phyloP scores from a whole-genome alignment of 2,329 filamentous ascomycete genomes.

The Aphanoascus verrucosus region DNA sequence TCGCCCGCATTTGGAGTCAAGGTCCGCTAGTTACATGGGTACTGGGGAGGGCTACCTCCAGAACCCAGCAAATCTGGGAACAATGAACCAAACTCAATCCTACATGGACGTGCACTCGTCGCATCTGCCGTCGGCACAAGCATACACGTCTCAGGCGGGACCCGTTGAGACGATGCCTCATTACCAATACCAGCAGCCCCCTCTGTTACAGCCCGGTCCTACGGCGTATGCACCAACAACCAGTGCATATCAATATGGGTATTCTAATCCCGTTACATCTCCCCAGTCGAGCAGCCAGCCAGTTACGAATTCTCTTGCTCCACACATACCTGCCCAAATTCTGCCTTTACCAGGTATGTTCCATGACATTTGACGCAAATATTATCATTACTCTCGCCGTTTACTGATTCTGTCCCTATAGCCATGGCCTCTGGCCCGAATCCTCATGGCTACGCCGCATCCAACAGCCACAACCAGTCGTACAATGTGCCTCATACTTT shows the following conservation, averaged over 20 bases:
- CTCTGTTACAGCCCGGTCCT: conserved; percentile 61
- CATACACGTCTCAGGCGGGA: conserved; percentile 63
- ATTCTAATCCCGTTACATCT: conserved; percentile 68
- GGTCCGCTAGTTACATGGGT: conserved; percentile 27
- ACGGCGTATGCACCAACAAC: conserved; percentile 54
- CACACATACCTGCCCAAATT: conserved; percentile 56
- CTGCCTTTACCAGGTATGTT: conserved; percentile 50
- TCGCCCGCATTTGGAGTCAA: conserved; percentile 26
- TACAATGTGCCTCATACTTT: conserved; percentile 39
- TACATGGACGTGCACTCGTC: conserved; percentile 75
- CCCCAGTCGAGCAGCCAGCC: conserved; percentile 58
- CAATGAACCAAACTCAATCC: conserved; percentile 71
- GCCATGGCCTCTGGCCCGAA: conserved; percentile 20
- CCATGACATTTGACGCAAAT: background rate
- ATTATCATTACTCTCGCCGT: background rate
- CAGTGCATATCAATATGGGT: conserved; percentile 60
- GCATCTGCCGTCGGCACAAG: conserved; percentile 68
- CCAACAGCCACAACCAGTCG: conserved; percentile 39
- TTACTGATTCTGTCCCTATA: conserved; percentile 1
- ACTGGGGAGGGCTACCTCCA: conserved; percentile 36
- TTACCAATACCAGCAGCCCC: conserved; percentile 66
- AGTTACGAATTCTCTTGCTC: conserved; percentile 59
- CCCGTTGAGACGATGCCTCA: conserved; percentile 63
- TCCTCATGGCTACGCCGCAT: conserved; percentile 32
- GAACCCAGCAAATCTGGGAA: conserved; percentile 30